Percentiles rank a stretch among this genome's conserved stretches.
Conservation (phyloP, 805 yeast genomes). For the Limtongia smithiae region DNA sequence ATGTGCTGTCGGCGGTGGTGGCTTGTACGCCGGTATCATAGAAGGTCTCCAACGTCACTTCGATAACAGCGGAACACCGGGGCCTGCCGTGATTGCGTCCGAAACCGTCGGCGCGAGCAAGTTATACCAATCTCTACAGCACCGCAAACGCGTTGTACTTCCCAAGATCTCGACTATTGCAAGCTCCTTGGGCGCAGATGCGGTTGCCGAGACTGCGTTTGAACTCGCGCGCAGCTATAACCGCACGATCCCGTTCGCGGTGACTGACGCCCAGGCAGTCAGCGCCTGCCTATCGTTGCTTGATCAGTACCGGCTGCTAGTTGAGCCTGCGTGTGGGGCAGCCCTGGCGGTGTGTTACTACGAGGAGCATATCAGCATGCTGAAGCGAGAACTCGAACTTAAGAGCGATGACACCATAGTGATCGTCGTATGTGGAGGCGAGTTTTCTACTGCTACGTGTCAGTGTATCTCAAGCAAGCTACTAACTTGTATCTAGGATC, state of each 20-base stretch:
- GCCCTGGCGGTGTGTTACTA: slow-evolving; percentile 47
- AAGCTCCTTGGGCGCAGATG: slow-evolving; percentile 59
- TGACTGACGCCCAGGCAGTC: slow-evolving; percentile 56
- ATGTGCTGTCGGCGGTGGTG: slow-evolving; percentile 96
- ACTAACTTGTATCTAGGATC: not conserved
- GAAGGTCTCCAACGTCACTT: slow-evolving; percentile 67
- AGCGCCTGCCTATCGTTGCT: slow-evolving; percentile 51
- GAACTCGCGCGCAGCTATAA: slow-evolving; percentile 44
- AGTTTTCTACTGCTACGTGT: no score
- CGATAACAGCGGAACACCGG: slow-evolving; percentile 31
- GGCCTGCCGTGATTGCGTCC: slow-evolving; percentile 44
- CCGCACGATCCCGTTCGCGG: slow-evolving; percentile 43
- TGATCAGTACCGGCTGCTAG: slow-evolving; percentile 48
- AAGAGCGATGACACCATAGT: slow-evolving; percentile 9
- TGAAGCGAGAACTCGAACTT: not conserved
- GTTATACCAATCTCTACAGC: slow-evolving; percentile 48
- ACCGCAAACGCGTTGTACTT: slow-evolving; percentile 45
- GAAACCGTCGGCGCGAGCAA: slow-evolving; percentile 67
- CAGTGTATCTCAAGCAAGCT: no score
- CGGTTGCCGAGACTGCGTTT: slow-evolving; percentile 51
- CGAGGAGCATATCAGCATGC: not conserved
- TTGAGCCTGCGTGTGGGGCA: slow-evolving; percentile 76
- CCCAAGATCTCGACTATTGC: slow-evolving; percentile 52
- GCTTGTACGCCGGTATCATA: slow-evolving; percentile 83
- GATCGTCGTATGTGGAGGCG: slow-evolving; percentile 23